Conservation (phyloP, 2,329 filamentous ascomycete species). For the Clonostachys rhizophaga region DNA sequence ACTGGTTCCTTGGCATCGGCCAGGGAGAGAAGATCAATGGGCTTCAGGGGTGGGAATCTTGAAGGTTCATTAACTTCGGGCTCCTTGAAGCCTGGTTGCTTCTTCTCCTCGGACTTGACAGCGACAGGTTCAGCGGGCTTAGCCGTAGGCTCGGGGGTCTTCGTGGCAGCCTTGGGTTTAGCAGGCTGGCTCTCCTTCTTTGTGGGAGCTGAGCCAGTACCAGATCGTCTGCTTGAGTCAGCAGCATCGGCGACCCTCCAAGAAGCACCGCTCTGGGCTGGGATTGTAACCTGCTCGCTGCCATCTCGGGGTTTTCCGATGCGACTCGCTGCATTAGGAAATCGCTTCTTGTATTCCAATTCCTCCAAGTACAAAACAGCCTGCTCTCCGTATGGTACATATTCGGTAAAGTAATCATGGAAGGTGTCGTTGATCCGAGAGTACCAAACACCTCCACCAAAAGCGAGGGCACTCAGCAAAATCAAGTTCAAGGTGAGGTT, state of each 20-base stretch:
- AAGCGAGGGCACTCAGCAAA: slow-evolving; percentile 72
- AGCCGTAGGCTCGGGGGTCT: slow-evolving; percentile 5
- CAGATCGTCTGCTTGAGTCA: slow-evolving; percentile 53
- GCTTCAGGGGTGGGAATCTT: slow-evolving; percentile 56
- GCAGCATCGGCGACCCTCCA: slow-evolving; percentile 68
- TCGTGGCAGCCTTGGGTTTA: slow-evolving; percentile 14
- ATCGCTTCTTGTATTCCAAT: slow-evolving; percentile 84
- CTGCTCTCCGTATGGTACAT: slow-evolving; percentile 90
- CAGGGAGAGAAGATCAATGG: slow-evolving; percentile 75
- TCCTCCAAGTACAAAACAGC: slow-evolving; percentile 95
- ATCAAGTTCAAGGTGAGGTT: slow-evolving; percentile 74
- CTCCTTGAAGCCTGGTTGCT: slow-evolving; percentile 31
- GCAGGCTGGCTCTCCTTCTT: slow-evolving; percentile 13
- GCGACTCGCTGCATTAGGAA: slow-evolving; percentile 45
- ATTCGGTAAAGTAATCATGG: slow-evolving; percentile 99
- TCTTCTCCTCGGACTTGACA: slow-evolving; percentile 15
- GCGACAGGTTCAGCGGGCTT: slow-evolving; percentile 6
- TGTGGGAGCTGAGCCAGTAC: slow-evolving; percentile 42
- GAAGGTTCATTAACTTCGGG: slow-evolving; percentile 65
- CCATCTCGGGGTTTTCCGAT: slow-evolving; percentile 45
- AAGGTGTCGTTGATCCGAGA: slow-evolving; percentile 94
- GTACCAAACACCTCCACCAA: slow-evolving; percentile 86
- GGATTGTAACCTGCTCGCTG: slow-evolving; percentile 74
- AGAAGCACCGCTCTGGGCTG: slow-evolving; percentile 78
- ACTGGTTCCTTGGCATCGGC: slow-evolving; percentile 77